phyloP scores from a whole-genome alignment of 2,329 filamentous ascomycete species.

The Mycosphaerella sp. region DNA sequence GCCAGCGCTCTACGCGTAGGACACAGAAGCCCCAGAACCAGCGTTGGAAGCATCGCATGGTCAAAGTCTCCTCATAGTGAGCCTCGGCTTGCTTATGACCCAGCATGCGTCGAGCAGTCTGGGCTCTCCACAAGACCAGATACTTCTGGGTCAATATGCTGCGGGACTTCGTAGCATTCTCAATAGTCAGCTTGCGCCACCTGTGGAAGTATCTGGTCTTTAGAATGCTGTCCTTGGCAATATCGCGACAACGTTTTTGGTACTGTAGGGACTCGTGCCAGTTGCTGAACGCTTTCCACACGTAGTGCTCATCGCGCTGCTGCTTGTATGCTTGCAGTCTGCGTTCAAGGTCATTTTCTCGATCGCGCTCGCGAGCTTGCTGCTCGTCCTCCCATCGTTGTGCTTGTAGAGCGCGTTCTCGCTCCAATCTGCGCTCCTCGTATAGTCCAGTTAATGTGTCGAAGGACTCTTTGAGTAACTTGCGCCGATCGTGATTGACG shows the following conservation, averaged over 20 bases:
- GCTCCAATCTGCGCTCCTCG: conserved; percentile 8
- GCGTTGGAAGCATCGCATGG: conserved; percentile 24
- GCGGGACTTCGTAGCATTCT: conserved; percentile 51
- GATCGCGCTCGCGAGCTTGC: conserved; percentile 16
- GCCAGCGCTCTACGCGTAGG: conserved; percentile 31
- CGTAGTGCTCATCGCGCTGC: conserved; percentile 59
- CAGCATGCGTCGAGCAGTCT: conserved; percentile 28
- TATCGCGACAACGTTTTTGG: conserved; percentile 52
- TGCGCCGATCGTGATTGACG: conserved; percentile 45
- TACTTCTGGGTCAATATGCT: conserved; percentile 51
- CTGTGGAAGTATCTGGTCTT: conserved; percentile 62
- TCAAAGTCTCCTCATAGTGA: conserved; percentile 25
- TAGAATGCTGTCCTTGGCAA: conserved; percentile 42
- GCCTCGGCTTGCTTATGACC: conserved; percentile 24
- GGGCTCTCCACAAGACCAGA: conserved; percentile 48
- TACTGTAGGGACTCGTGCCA: conserved; percentile 63
- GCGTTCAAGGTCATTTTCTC: conserved; percentile 10
- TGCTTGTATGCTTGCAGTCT: conserved; percentile 4
- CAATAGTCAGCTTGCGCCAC: conserved; percentile 60
- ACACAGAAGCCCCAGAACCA: conserved; percentile 25
- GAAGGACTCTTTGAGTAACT: conserved; percentile 49
- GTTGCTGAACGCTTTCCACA: conserved; percentile 59
- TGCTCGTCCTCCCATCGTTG: conserved; percentile 12
- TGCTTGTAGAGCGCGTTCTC: conserved; percentile 9
- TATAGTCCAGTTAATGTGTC: conserved; percentile 45